These are phyloP conservation scores for Epichloe bromicola DNA, from an alignment of 2,329 filamentous ascomycete species.

Conservation along the genomic window DNA sequence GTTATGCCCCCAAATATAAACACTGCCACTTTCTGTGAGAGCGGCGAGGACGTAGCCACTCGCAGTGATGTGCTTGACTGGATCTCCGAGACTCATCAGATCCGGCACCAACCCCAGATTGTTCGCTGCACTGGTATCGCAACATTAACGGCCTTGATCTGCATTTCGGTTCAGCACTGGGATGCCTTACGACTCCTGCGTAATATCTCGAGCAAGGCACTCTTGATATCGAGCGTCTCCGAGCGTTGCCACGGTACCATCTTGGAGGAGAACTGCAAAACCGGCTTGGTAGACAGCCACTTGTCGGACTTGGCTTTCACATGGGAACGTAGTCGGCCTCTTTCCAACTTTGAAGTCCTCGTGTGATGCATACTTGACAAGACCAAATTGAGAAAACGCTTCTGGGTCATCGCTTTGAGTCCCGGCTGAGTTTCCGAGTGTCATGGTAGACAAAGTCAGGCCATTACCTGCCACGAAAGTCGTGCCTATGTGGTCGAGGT, in stretches of 20 bases:
- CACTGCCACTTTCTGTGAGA: slow-evolving; percentile 40
- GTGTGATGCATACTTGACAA: slow-evolving; percentile 14
- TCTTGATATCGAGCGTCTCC: slow-evolving; percentile 46
- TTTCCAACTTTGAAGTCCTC: slow-evolving; percentile 7
- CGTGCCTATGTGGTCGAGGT: not conserved
- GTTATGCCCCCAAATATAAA: slow-evolving; percentile 47
- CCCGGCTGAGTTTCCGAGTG: not conserved
- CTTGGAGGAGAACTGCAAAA: slow-evolving; percentile 31
- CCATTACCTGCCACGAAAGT: slow-evolving; percentile 3
- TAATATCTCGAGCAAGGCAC: slow-evolving; percentile 40
- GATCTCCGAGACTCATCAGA: slow-evolving; percentile 36
- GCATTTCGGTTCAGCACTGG: not conserved
- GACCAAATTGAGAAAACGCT: slow-evolving; percentile 1
- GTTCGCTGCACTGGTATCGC: slow-evolving; percentile 27
- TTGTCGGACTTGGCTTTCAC: slow-evolving; percentile 20
- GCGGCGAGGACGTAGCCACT: slow-evolving; percentile 46
- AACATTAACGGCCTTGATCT: slow-evolving; percentile 5
- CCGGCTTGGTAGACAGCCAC: slow-evolving; percentile 35
- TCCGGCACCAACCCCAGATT: slow-evolving; percentile 33
- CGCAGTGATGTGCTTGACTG: slow-evolving; percentile 39
- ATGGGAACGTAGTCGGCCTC: slow-evolving; percentile 11
- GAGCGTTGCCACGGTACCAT: slow-evolving; percentile 35
- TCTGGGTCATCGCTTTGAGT: not conserved
- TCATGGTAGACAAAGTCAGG: not conserved
- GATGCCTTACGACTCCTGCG: slow-evolving; percentile 21